Evolutionary conservation across 202 grass and related monocot genomes (phyloP), one percentile per base, ranked within the genome.

Genomic region (Cymbopogon flexuosus): DNA sequence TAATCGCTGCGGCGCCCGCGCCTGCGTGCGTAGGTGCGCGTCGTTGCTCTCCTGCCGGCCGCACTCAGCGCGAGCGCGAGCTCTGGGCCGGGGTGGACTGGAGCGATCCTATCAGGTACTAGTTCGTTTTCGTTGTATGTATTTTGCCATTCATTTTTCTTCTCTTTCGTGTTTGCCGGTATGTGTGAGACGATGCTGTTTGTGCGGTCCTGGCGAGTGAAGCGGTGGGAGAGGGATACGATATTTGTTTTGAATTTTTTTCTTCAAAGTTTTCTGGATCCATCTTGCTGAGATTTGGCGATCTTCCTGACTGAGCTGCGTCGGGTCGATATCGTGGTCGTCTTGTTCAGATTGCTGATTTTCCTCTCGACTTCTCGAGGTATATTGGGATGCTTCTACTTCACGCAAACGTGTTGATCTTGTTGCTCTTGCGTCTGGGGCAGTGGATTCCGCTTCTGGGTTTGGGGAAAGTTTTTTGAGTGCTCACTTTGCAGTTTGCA

Each of bases 331-430:
- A 51, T 10, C 24, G 3, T 72, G 27, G 23, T 29, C 68, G 24
- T 46, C 22, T 24, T 29, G 18, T 46, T 70, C 11, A 16, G 37
- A 73, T 70, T 37, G 31, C 41, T 56, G 75, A 23, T 15, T 64
- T 76, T 76, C 41, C 2, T 54, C 8, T 62, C 8, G 56, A 11
- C 41, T 1, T 54, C 8, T 62, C 8, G 56, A 11, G 71, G 56
- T 9, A 31, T 81, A 71, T 65, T n/a, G 5, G 76, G 64, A 62
- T 45, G 76, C 77, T 84, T 84, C 56, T 34, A 29, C 39, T 40
- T 63, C 71, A 88, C 82, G 87, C 57, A 76, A 80, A 69, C 80
- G 24, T 15, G 43, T 66, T 27, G 43, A 19, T 65, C 33, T 40
- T 29, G 18, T 21, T 74, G 31, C 16, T 73, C 52, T 75, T 54